Percentiles rank a stretch among this genome's conserved stretches.
Evolutionary conservation across 2,329 filamentous ascomycete species (phyloP).

Genomic region (Diaporthe nobilis): DNA sequence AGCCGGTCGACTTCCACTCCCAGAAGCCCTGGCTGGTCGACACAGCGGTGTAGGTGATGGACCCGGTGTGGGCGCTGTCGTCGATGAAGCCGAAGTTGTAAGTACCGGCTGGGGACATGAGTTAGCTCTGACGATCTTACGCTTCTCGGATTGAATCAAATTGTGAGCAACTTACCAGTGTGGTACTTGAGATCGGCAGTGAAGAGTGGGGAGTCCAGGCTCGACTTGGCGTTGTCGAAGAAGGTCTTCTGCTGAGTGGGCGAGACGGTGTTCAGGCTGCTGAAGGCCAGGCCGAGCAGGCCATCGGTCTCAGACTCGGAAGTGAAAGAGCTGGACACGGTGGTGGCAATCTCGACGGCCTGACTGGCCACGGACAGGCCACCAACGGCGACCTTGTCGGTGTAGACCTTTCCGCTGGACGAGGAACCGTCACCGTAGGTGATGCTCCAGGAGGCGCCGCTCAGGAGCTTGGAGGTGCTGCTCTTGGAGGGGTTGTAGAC

Average conservation of each 20-base stretch:
- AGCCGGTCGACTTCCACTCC: constrained; percentile 63
- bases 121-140: background rate
- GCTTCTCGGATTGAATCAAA: no score
- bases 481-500: constrained; percentile 50
- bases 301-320: constrained; percentile 56
- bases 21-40: constrained; percentile 72
- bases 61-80: constrained; percentile 66
- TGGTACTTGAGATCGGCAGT: constrained; percentile 51
- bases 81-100: constrained; percentile 63
- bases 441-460: constrained; percentile 50
- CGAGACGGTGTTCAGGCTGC: constrained; percentile 58
- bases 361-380: constrained; percentile 57
- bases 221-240: constrained; percentile 51
- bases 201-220: constrained; percentile 50
- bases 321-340: constrained; percentile 58
- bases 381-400: constrained; percentile 50
- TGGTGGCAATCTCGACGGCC: constrained; percentile 59
- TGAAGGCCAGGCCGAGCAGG: constrained; percentile 61
- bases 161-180: constrained; percentile 45
- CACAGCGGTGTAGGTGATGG: constrained; percentile 68
- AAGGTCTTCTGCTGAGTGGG: constrained; percentile 59
- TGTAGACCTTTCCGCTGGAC: constrained; percentile 51
- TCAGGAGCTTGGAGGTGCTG: constrained; percentile 48
- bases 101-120: constrained; percentile 41
- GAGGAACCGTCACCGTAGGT: constrained; percentile 51